Base-by-base conservation (phyloP, 305 asterid genomes). In the Caryopteris hybrid region DNA sequence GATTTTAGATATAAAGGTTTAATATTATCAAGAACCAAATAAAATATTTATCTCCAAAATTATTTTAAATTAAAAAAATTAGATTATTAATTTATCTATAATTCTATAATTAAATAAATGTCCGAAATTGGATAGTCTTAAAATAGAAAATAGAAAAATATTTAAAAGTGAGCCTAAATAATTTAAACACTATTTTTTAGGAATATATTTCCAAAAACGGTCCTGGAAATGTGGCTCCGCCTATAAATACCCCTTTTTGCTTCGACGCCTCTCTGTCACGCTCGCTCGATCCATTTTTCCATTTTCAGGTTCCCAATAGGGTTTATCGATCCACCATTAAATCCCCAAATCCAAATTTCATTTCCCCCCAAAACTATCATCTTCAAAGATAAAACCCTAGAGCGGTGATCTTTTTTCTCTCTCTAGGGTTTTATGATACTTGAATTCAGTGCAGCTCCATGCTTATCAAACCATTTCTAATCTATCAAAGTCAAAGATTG, bases 361-460 rank as follows among this genome's bases (percentile, higher is more conserved):
- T 64, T 76, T 66, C 61, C 75, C 76, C 76, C 76, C 76, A 54
- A 72, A 76, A 64, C 51, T 23, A 50, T 47, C 51, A n/a, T 38
- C 60, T 64, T 72, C 62, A 21, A 50, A 51, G 47, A 31, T 50
- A 62, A 79, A 69, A 72, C 84, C 81, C 84, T 79, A 69, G 76
- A 69, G 71, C 43, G 64, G 52, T 72, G 53, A 61, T 66, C 50
- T 16, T 34, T 5, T 23, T 34, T 65, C 76, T 68, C 75, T 74
- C 79, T 75, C 75, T 71, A 61, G 79, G 79, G 81, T 66, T 76
- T 75, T 70, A 66, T 50, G 64, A 5, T 63, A 11, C 21, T 66
- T 61, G 55, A 76, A 51, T 66, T 66, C 70, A 66, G 33, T 64
- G 60, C 58, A 9, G 53, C 48, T 69, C n/a, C 41, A 48, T 17